phyloP scores from a whole-genome alignment of 441 rosid species.

The Populus tomentosa region DNA sequence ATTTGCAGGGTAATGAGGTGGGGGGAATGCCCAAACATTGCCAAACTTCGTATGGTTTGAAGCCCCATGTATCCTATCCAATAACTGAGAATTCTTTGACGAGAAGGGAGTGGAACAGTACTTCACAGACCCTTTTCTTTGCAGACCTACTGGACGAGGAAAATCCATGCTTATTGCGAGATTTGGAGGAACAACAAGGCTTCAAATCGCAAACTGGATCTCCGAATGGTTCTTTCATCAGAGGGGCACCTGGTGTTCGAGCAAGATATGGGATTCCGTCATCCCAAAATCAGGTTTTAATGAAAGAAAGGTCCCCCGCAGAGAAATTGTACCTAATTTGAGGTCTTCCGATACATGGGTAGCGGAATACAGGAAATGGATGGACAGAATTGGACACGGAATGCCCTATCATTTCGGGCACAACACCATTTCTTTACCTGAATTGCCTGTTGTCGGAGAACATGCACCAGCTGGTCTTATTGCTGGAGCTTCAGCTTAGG shows the following conservation, averaged over 20 bases:
- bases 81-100: constrained; percentile 52
- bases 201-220: constrained; percentile 43
- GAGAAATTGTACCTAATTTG: too few species aligned
- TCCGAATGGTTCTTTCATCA: constrained; percentile 54
- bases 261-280: constrained; percentile 37
- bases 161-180: constrained; percentile 91
- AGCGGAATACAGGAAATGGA: too few species aligned
- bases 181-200: constrained; percentile 62
- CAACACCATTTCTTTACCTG: too few species aligned
- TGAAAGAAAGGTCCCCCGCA: too few species aligned
- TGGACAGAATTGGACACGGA: too few species aligned
- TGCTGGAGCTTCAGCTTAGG: too few species aligned
- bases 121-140: constrained; percentile 72
- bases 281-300: too few species aligned
- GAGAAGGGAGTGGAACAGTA: constrained; percentile 65
- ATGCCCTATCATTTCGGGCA: too few species aligned
- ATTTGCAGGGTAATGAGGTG: constrained; percentile 85
- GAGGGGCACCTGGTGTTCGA: constrained; percentile 71
- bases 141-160: constrained; percentile 86
- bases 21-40: constrained; percentile 47
- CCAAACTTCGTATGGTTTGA: constrained; percentile 56
- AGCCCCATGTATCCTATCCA: constrained; percentile 78
- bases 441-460: too few species aligned
- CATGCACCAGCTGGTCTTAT: too few species aligned
- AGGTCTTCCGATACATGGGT: too few species aligned